Evolutionary conservation across 129 eudicot genomes (phyloP).

Genomic region (Chrysanthemum lavandulifolium): DNA sequence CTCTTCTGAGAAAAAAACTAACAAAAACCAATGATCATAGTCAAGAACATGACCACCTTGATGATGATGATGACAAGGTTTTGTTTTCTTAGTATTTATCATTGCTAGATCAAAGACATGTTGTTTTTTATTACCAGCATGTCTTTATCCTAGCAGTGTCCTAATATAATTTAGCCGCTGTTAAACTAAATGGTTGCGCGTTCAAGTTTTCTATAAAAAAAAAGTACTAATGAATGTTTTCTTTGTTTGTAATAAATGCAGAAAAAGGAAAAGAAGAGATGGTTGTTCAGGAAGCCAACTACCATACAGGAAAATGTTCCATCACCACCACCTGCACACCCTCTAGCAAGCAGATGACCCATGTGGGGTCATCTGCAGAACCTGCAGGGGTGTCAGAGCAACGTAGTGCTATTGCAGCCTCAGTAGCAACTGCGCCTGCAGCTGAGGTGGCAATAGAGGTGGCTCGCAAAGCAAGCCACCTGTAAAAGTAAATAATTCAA

Average conservation of each 20-base stretch:
- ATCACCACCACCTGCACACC: background rate
- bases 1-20: slow-evolving; percentile 14
- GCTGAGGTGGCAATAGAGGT: slow-evolving; percentile 59
- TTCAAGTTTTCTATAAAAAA: no score
- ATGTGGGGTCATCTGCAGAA: slow-evolving; percentile 4
- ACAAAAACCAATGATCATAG: slow-evolving; percentile 21
- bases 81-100: background rate
- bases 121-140: no score
- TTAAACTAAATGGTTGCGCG: no score
- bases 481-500: slow-evolving; percentile 15
- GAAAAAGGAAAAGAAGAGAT: slow-evolving; percentile 61
- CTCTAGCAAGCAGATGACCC: no score
- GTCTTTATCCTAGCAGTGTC: no score
- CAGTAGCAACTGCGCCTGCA: slow-evolving; percentile 54
- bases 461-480: slow-evolving; percentile 40
- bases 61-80: slow-evolving; percentile 60
- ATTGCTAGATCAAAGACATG: background rate
- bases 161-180: no score
- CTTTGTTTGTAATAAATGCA: slow-evolving; percentile 10
- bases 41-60: slow-evolving; percentile 26
- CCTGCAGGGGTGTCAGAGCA: slow-evolving; percentile 28
- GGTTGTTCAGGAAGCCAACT: slow-evolving; percentile 58
- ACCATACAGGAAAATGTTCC: slow-evolving; percentile 24
- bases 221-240: background rate
- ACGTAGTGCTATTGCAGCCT: slow-evolving; percentile 58